Evolutionary conservation across 2,329 filamentous ascomycete species (phyloP).

Genomic region (Nannizziopsis arthrosporioides): DNA sequence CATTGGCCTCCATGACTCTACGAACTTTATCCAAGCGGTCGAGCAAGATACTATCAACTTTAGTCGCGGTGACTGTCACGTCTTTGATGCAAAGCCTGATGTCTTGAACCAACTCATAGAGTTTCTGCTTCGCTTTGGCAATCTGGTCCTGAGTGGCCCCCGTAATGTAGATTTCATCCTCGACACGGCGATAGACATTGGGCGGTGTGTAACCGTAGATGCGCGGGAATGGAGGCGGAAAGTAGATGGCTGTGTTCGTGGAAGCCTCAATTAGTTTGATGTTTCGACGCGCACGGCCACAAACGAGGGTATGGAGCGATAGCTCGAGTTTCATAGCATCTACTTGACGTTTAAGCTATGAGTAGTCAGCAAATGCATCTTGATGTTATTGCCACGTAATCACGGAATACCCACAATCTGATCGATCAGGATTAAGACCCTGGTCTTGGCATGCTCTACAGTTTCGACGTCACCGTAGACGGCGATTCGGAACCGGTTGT

Average conservation of each 20-base stretch:
- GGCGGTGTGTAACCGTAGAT: constrained; percentile 83
- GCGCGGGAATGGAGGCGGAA: constrained; percentile 83
- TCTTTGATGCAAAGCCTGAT: constrained; percentile 86
- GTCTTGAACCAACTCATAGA: constrained; percentile 70
- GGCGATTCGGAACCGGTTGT: constrained; percentile 81
- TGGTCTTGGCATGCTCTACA: constrained; percentile 91
- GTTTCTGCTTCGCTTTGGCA: constrained; percentile 75
- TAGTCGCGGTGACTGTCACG: constrained; percentile 75
- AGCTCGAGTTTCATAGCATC: constrained; percentile 74
- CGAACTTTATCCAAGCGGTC: constrained; percentile 89
- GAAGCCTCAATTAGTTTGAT: constrained; percentile 95
- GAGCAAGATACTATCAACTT: constrained; percentile 88
- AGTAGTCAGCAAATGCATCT: not conserved
- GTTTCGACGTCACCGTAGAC: constrained; percentile 95
- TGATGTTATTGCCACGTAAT: constrained; percentile 14
- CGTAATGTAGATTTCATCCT: constrained; percentile 89
- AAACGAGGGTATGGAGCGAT: constrained; percentile 81
- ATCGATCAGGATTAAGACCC: constrained; percentile 93
- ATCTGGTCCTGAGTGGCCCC: constrained; percentile 78
- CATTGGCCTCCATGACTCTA: constrained; percentile 94
- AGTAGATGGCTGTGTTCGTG: constrained; percentile 95
- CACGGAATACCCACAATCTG: constrained; percentile 54
- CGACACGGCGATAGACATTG: constrained; percentile 67
- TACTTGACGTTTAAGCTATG: constrained; percentile 47
- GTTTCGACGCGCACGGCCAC: constrained; percentile 87